Conservation (phyloP, 148 eudicot species). For the Talinum fruticosum region DNA sequence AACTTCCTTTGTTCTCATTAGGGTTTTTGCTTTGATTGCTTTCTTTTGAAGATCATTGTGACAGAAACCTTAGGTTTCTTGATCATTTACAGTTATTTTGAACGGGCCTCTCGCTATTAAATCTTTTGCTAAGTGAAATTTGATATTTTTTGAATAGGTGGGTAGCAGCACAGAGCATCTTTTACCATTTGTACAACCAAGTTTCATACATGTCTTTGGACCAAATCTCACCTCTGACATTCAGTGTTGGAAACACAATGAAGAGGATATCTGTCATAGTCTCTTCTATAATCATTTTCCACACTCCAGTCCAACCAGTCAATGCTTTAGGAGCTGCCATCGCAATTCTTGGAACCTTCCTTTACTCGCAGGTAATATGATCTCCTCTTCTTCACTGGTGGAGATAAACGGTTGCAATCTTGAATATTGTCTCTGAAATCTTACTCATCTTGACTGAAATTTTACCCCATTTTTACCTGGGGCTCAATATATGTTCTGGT, state of each 20-base stretch:
- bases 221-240: conserved; percentile 67
- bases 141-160: conserved; percentile 40
- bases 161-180: conserved; percentile 73
- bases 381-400: too few relatives aligned
- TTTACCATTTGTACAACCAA: conserved; percentile 71
- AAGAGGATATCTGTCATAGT: conserved; percentile 67
- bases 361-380: conserved; percentile 55
- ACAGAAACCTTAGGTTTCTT: too few relatives aligned
- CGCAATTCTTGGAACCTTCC: conserved; percentile 63
- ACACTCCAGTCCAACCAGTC: conserved; percentile 54
- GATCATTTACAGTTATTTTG: too few relatives aligned
- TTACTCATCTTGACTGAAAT: too few relatives aligned
- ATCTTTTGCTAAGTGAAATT: conserved; percentile 16
- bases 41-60: too few relatives aligned
- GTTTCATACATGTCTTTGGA: conserved; percentile 74
- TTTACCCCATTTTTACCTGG: too few relatives aligned
- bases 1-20: too few relatives aligned
- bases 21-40: too few relatives aligned
- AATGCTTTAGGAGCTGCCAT: conserved; percentile 71
- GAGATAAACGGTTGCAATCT: too few relatives aligned
- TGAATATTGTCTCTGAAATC: too few relatives aligned
- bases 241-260: conserved; percentile 72
- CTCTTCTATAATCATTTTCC: conserved; percentile 66
- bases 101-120: background rate
- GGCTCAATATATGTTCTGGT: too few relatives aligned